phyloP scores from a whole-genome alignment of 805 yeast genomes.

The Zygotorulaspora danielsina region DNA sequence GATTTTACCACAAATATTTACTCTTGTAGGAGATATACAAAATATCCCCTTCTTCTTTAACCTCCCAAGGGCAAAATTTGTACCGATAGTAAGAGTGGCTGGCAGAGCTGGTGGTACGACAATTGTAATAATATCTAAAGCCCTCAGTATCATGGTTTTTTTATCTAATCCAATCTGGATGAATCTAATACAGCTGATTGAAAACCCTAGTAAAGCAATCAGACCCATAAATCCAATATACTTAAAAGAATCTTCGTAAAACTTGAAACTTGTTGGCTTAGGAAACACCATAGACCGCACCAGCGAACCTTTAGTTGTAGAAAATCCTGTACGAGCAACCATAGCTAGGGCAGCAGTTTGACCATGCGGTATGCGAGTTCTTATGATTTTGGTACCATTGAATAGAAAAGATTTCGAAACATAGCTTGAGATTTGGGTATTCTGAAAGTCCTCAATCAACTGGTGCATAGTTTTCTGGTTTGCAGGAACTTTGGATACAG shows the following conservation, averaged over 20 bases:
- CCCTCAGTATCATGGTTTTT: conserved; percentile 73
- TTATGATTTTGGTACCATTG: conserved; percentile 83
- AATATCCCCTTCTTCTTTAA: conserved; percentile 65
- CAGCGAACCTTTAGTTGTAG: conserved; percentile 91
- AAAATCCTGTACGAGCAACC: conserved; percentile 86
- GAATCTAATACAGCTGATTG: conserved; percentile 78
- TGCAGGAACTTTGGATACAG: conserved; percentile 79
- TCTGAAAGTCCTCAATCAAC: conserved; percentile 52
- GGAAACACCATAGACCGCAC: conserved; percentile 96
- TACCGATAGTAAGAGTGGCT: conserved; percentile 94
- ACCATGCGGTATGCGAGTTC: conserved; percentile 62
- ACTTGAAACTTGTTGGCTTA: conserved; percentile 87
- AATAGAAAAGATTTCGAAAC: conserved; percentile 74
- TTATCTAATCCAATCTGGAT: conserved; percentile 68
- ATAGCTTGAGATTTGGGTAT: conserved; percentile 54
- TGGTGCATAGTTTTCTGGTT: conserved; percentile 54
- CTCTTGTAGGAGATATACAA: conserved; percentile 91
- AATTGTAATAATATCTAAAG: conserved; percentile 88
- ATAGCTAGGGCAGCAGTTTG: conserved; percentile 69
- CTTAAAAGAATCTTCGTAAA: conserved; percentile 90
- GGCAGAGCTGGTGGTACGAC: conserved; percentile 99
- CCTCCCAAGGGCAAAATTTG: conserved; percentile 82
- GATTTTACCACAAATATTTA: conserved; percentile 92
- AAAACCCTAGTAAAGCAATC: conserved; percentile 80
- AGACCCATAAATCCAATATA: conserved; percentile 92